These are phyloP conservation scores for Skeletonema potamos DNA, from an alignment of 108 stramenopile genomes.

Conservation along the genomic window DNA sequence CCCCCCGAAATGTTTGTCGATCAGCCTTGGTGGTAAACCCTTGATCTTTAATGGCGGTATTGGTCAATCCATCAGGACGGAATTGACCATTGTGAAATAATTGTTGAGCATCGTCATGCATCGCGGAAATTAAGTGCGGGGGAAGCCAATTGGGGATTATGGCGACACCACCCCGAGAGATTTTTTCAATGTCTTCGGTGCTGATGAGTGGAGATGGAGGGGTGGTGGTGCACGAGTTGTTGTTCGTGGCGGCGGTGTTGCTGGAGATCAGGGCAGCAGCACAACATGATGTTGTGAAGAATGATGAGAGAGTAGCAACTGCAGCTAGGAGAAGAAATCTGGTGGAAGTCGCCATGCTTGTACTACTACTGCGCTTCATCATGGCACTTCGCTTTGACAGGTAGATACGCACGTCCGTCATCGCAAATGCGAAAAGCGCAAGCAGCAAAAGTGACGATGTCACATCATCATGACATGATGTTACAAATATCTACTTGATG, in stretches of 20 bases:
- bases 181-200: slow-evolving; percentile 3
- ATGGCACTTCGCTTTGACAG: too few relatives aligned
- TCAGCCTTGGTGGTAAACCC: slow-evolving; percentile 18
- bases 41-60: slow-evolving; percentile 43
- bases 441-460: too few relatives aligned
- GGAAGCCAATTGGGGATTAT: slow-evolving; percentile 36
- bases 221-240: neutral
- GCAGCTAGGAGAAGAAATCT: neutral
- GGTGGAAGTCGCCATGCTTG: neutral
- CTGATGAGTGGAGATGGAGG: neutral
- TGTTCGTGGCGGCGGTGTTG: neutral
- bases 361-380: too few relatives aligned
- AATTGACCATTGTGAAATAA: slow-evolving; percentile 33
- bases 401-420: too few relatives aligned
- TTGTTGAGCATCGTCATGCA: slow-evolving; percentile 20
- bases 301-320: neutral
- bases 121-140: neutral
- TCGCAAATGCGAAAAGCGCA: too few relatives aligned
- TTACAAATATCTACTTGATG: too few relatives aligned
- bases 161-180: slow-evolving; percentile 29
- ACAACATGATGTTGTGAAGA: neutral
- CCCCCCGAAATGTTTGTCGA: slow-evolving; percentile 38
- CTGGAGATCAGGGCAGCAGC: neutral
- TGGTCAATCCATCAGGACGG: slow-evolving; percentile 47
- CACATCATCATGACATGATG: too few relatives aligned